phyloP scores from a whole-genome alignment of 139 green algal genomes.

The Auxenochlorella pyrenoidosa region DNA sequence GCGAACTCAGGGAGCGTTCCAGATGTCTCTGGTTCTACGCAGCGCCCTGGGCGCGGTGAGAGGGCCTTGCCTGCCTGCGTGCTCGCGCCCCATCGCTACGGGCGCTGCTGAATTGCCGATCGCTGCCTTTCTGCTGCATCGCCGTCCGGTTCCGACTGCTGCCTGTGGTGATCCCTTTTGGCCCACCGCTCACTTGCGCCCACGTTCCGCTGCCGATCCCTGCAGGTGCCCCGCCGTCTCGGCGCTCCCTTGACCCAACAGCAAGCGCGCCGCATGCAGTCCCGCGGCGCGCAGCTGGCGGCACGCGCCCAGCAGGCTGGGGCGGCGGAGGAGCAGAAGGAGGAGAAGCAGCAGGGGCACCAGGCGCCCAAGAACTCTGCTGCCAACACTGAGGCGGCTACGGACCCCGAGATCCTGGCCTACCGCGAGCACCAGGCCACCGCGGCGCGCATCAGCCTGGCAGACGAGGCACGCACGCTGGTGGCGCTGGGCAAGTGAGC shows the following conservation, averaged over 20 bases:
- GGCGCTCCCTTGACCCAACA: neutral
- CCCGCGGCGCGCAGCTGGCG: neutral
- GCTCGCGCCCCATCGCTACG: neutral
- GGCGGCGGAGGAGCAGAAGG: slow-evolving; percentile 18
- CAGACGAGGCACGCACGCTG: slow-evolving; percentile 78
- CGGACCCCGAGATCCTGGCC: slow-evolving; percentile 52
- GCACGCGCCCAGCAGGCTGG: neutral
- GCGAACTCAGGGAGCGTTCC: neutral
- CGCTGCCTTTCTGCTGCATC: too few relatives aligned
- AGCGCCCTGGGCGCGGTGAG: too few relatives aligned
- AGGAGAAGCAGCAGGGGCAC: slow-evolving; percentile 34
- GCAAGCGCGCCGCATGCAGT: neutral
- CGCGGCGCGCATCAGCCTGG: slow-evolving; percentile 52
- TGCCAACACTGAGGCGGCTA: neutral
- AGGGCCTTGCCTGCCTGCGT: neutral
- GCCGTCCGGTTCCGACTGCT: too few relatives aligned
- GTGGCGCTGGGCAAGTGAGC: slow-evolving; percentile 63
- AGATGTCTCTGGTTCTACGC: neutral
- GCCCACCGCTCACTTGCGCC: neutral
- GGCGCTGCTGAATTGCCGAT: neutral
- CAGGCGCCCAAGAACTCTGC: slow-evolving; percentile 30
- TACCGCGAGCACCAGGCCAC: slow-evolving; percentile 48
- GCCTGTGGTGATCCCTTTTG: neutral
- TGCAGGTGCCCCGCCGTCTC: neutral
- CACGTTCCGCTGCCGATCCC: too few relatives aligned